Evolutionary conservation across 495 filamentous ascomycete species (phyloP).

Genomic region (Podospora anserina): DNA sequence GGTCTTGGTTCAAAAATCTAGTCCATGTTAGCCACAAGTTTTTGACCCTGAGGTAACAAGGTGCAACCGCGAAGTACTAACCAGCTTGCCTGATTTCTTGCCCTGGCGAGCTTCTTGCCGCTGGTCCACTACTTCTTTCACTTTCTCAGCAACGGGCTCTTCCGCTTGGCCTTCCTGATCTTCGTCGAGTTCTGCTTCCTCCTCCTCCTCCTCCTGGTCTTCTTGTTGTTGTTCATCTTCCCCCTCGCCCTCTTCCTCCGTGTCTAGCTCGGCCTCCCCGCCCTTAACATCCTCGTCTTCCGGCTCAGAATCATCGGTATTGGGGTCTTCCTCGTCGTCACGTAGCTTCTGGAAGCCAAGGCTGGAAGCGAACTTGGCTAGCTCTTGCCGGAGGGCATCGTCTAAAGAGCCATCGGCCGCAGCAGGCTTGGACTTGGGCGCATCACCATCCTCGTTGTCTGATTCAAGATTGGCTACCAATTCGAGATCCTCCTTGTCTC

Average conservation of each 20-base stretch:
- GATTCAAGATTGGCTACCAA: constrained; percentile 61
- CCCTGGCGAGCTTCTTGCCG: constrained; percentile 25
- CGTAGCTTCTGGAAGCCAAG: constrained; percentile 46
- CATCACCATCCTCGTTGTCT: constrained; percentile 55
- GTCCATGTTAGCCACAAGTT: constrained; percentile 16
- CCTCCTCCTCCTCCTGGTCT: constrained; percentile 9
- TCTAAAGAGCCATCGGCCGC: constrained; percentile 31
- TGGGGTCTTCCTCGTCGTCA: constrained; percentile 29
- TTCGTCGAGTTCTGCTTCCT: constrained; percentile 25
- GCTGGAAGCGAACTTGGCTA: constrained; percentile 43
- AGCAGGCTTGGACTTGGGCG: constrained; percentile 24
- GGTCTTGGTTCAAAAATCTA: constrained; percentile 73
- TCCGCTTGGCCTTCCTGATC: constrained; percentile 7
- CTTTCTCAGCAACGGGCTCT: background rate
- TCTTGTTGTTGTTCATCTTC: constrained; percentile 25
- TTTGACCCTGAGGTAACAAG: background rate
- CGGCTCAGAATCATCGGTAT: constrained; percentile 31
- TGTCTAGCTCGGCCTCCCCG: constrained; percentile 22
- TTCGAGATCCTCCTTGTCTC: constrained; percentile 70
- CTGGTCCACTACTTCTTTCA: constrained; percentile 10
- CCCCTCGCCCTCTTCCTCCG: constrained; percentile 27
- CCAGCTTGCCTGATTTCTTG: constrained; percentile 37
- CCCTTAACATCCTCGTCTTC: constrained; percentile 34
- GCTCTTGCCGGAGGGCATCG: constrained; percentile 39
- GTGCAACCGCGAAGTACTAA: constrained; percentile 33